Base-by-base conservation (phyloP, 176 grass and related monocot species). In the Oryza longistaminata region DNA sequence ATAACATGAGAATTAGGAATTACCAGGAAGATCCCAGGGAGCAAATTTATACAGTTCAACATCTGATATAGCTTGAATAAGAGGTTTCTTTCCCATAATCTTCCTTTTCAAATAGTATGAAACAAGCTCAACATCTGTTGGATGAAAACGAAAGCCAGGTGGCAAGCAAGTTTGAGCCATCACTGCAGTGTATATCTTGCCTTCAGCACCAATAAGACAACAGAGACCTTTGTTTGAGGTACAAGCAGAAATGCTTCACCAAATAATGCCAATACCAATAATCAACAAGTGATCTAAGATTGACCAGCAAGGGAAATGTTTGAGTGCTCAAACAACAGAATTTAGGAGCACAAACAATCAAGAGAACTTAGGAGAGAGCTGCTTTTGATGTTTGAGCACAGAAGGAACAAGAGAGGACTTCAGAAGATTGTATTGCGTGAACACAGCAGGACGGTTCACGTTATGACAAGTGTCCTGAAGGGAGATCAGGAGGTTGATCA, bases 21-120 rank as follows among this genome's bases (percentile, higher is more conserved):
- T 96, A 99, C 93, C 88, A 84, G 86, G 91, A 66, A 99, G 93
- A 83, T 98, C 96, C 96, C 96, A 98, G 39, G 96, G 93, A 73
- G 93, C 70, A 87, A 84, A 96, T 68, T 96, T 99, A 85, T 99
- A 99, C 13, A 99, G 58, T 27, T 99, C 96, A 42, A 96, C 77
- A 26, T 84, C 93, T 79, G 90, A 81, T 82, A 98, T 84, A 83
- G 91, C 93, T 25, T 93, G 76, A n/a, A 96, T 88, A 45, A 61
- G 66, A 77, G 92, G 86, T 64, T 77, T 87, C 90, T 85, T 96
- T 48, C 93, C 91, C 88, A 89, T 94, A 34, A 99, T 87, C 84
- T 94, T 99, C 88, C 88, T 94, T 85, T 94, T 96, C 33, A 99
- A 88, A 88, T 96, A 99, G 85, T 91, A 96, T 7, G 71, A 85